Evolutionary conservation across 2,329 filamentous ascomycete species (phyloP).

Genomic region (Aspergillus texensis): DNA sequence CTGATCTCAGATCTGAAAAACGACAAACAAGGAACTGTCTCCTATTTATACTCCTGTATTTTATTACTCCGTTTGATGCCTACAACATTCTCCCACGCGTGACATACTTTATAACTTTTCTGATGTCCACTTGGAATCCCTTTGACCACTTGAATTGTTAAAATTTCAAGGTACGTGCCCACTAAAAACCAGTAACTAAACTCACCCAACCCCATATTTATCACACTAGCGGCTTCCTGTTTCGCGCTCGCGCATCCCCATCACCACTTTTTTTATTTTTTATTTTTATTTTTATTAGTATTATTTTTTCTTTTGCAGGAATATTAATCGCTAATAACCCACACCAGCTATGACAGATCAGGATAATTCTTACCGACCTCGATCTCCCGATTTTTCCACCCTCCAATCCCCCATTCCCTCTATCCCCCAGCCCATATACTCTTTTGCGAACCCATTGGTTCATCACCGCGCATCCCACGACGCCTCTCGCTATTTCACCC

Average conservation of each 20-base stretch:
- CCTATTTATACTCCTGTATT: background rate
- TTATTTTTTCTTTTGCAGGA: constrained; percentile 1
- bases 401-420: constrained; percentile 46
- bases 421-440: constrained; percentile 33
- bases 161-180: constrained; percentile 1
- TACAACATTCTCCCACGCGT: background rate
- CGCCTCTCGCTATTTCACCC: constrained; percentile 49
- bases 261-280: background rate
- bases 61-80: background rate
- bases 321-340: constrained; percentile 19
- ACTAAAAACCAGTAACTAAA: background rate
- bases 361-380: constrained; percentile 50
- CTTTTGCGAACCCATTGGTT: constrained; percentile 36
- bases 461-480: constrained; percentile 50
- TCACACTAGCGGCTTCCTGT: constrained; percentile 7
- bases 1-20: constrained; percentile 1
- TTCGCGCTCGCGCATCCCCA: constrained; percentile 14
- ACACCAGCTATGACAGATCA: constrained; percentile 47
- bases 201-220: constrained; percentile 15
- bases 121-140: background rate
- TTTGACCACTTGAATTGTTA: background rate
- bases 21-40: background rate
- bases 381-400: constrained; percentile 55
- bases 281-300: background rate
- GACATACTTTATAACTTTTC: background rate